Percentiles rank a stretch among this genome's conserved stretches.
phyloP scores from a whole-genome alignment of 352 stramenopile genomes.

The Pythium phragmitis region DNA sequence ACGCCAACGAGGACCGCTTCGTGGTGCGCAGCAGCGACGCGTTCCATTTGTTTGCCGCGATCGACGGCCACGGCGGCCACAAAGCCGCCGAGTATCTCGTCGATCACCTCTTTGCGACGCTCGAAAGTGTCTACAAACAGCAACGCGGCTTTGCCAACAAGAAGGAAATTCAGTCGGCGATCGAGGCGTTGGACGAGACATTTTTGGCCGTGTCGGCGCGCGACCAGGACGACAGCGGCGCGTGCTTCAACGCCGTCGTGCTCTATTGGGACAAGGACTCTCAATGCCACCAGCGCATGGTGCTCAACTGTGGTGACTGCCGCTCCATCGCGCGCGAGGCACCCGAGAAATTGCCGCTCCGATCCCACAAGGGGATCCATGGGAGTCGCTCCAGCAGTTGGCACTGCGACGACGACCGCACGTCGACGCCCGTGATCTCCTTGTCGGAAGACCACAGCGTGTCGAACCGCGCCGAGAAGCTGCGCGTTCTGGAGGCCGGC shows the following conservation, averaged over 20 bases:
- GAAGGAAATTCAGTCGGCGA: conserved; percentile 31
- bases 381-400: conserved; percentile 11
- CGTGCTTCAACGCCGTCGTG: conserved; percentile 59
- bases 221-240: conserved; percentile 58
- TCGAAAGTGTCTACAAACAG: conserved; percentile 42
- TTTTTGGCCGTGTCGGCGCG: conserved; percentile 41
- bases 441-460: conserved; percentile 79
- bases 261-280: conserved; percentile 42
- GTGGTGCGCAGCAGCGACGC: conserved; percentile 47
- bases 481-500: conserved; percentile 57
- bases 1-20: conserved; percentile 68
- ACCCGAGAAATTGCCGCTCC: conserved; percentile 10
- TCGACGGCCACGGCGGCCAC: conserved; percentile 71
- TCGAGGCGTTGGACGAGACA: conserved; percentile 47
- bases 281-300: conserved; percentile 43
- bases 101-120: conserved; percentile 38
- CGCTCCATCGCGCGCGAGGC: conserved; percentile 52
- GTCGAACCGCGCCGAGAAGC: conserved; percentile 51
- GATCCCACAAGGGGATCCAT: neutral
- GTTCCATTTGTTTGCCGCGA: conserved; percentile 69
- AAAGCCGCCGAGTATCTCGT: conserved; percentile 61
- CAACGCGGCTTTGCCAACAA: conserved; percentile 19
- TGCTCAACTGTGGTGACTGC: conserved; percentile 78
- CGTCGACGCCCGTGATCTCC: conserved; percentile 13
- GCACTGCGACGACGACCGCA: conserved; percentile 14